A percentile compares a stretch with the other conserved stretches of the same genome.
Conservation (phyloP, 805 yeast genomes). For the Yarrowia hollandica region DNA sequence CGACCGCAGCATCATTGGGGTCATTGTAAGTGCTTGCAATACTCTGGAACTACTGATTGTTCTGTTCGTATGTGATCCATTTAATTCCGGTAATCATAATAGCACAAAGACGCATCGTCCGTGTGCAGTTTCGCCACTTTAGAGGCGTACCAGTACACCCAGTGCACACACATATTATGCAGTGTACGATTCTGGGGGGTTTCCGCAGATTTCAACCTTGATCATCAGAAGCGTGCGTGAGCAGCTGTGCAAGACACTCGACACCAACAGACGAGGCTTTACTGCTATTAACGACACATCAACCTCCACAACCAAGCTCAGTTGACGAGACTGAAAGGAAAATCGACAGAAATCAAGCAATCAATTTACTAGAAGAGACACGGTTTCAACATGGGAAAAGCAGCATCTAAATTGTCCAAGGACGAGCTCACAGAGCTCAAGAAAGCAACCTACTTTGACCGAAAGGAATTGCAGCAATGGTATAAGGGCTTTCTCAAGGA, state of each 20-base stretch:
- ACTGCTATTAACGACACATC: background rate
- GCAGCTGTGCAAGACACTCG: constrained; percentile 60
- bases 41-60: too few species aligned
- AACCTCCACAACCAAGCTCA: background rate
- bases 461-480: constrained; percentile 97
- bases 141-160: too few species aligned
- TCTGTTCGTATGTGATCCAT: too few species aligned
- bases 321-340: background rate
- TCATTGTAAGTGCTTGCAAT: too few species aligned
- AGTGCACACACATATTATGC: background rate
- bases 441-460: constrained; percentile 85
- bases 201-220: constrained; percentile 34
- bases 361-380: background rate
- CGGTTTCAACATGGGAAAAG: constrained; percentile 72
- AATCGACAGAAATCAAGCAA: background rate
- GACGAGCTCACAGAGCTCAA: constrained; percentile 84
- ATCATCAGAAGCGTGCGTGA: constrained; percentile 45
- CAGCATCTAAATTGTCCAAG: constrained; percentile 86
- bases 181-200: constrained; percentile 11
- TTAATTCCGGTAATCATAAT: background rate
- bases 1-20: background rate
- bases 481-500: constrained; percentile 93
- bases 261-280: constrained; percentile 52
- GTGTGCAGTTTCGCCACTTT: background rate
- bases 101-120: background rate